These are phyloP conservation scores for Astragalus membranaceus DNA, from an alignment of 306 rosid genomes.

Conservation along the genomic window DNA sequence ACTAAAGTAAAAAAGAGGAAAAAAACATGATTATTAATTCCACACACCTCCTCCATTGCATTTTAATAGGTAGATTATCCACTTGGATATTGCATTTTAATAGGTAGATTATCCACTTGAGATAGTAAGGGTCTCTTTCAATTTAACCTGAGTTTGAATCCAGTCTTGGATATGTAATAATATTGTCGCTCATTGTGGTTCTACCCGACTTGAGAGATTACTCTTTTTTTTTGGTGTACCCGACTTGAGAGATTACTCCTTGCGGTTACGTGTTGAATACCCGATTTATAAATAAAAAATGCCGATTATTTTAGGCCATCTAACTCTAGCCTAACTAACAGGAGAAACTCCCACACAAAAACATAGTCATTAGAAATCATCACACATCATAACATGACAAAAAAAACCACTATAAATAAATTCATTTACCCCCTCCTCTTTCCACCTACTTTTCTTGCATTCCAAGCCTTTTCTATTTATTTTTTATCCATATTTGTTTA, in stretches of 20 bases:
- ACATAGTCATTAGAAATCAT: slow-evolving; percentile 53
- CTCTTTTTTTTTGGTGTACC: too few species aligned
- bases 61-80: too few species aligned
- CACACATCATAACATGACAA: slow-evolving; percentile 26
- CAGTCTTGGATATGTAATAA: too few species aligned
- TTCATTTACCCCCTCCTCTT: slow-evolving; percentile 6
- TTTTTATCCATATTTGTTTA: not conserved
- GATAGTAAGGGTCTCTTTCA: too few species aligned
- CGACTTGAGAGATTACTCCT: too few species aligned
- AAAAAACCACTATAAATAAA: slow-evolving; percentile 21
- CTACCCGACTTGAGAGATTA: too few species aligned
- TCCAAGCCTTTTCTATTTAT: slow-evolving; percentile 27
- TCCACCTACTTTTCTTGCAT: slow-evolving; percentile 42
- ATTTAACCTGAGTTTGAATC: too few species aligned
- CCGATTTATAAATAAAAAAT: too few species aligned
- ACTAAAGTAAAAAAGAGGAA: not conserved
- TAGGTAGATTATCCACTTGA: too few species aligned
- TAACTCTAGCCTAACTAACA: slow-evolving; percentile 39
- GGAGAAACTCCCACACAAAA: slow-evolving; percentile 27
- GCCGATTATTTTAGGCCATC: slow-evolving; percentile 29
- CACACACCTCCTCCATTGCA: not conserved
- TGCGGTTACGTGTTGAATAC: too few species aligned
- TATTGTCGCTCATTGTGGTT: too few species aligned
- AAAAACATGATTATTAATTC: not conserved
- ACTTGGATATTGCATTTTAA: too few species aligned